Conservation (phyloP, 306 rosid species). For the Cucurbita maxima region DNA sequence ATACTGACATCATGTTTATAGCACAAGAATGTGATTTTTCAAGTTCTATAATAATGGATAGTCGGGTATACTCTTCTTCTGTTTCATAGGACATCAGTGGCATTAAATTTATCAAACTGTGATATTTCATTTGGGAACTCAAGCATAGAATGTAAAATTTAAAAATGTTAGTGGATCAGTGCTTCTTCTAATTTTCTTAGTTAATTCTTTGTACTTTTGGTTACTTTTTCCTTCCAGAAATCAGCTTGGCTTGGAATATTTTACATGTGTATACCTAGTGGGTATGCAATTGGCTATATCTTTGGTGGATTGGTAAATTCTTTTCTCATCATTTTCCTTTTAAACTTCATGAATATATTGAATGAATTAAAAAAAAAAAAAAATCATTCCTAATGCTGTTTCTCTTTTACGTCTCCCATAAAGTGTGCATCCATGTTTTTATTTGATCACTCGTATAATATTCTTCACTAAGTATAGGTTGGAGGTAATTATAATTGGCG, state of each 20-base stretch:
- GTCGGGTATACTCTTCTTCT: background rate
- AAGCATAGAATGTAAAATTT: background rate
- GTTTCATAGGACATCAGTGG: background rate
- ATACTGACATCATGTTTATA: background rate
- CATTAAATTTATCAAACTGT: background rate
- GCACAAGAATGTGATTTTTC: background rate
- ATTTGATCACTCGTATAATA: background rate
- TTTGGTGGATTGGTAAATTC: conserved; percentile 83
- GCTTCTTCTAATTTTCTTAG: conserved; percentile 1
- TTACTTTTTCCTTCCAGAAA: conserved; percentile 32
- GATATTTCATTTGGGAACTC: background rate
- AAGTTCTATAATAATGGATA: background rate
- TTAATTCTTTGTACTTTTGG: conserved; percentile 3
- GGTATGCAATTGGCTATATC: conserved; percentile 82
- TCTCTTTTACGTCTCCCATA: background rate
- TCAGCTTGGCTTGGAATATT: conserved; percentile 86
- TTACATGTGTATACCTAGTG: conserved; percentile 97
- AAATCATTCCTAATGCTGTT: background rate
- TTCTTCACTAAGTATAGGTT: conserved; percentile 29
- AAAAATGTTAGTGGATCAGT: background rate
- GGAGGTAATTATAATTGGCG: conserved; percentile 70
- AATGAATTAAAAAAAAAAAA: background rate
- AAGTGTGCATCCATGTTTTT: background rate
- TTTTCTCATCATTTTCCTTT: background rate
- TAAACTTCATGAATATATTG: background rate